phyloP scores from a whole-genome alignment of 2,329 filamentous ascomycete species.

The Tolypocladium amazonense region DNA sequence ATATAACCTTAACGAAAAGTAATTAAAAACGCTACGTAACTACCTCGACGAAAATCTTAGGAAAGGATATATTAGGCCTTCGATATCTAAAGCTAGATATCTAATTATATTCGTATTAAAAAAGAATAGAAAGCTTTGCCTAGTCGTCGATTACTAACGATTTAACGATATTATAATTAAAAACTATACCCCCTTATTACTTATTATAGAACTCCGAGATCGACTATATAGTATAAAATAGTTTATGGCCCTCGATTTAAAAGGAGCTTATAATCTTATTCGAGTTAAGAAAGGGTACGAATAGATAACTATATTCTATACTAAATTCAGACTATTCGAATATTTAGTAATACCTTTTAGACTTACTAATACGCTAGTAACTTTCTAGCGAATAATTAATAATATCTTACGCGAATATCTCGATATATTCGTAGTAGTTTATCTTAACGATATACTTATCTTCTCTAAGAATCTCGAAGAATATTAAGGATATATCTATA shows the following conservation, averaged over 20 bases:
- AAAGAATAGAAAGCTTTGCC: slow-evolving; percentile 6
- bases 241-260: not conserved
- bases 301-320: slow-evolving; percentile 23
- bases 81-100: slow-evolving; percentile 2
- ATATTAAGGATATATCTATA: not conserved
- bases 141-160: slow-evolving; percentile 12
- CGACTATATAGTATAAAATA: slow-evolving; percentile 5
- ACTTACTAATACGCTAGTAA: slow-evolving; percentile 9
- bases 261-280: not conserved
- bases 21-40: not conserved
- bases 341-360: slow-evolving; percentile 20
- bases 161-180: slow-evolving; percentile 16
- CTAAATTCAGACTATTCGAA: slow-evolving; percentile 19
- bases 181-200: slow-evolving; percentile 6
- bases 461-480: slow-evolving; percentile 5
- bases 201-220: slow-evolving; percentile 12
- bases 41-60: not conserved
- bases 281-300: slow-evolving; percentile 12
- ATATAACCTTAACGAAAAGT: slow-evolving; percentile 5
- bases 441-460: slow-evolving; percentile 7
- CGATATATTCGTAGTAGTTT: slow-evolving; percentile 6
- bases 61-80: slow-evolving; percentile 1
- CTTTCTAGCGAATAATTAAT: slow-evolving; percentile 5
- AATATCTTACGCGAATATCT: slow-evolving; percentile 4
- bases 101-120: slow-evolving; percentile 4